Evolutionary conservation across 805 yeast genomes (phyloP).

Genomic region (Saccharomycopsis fodiens): DNA sequence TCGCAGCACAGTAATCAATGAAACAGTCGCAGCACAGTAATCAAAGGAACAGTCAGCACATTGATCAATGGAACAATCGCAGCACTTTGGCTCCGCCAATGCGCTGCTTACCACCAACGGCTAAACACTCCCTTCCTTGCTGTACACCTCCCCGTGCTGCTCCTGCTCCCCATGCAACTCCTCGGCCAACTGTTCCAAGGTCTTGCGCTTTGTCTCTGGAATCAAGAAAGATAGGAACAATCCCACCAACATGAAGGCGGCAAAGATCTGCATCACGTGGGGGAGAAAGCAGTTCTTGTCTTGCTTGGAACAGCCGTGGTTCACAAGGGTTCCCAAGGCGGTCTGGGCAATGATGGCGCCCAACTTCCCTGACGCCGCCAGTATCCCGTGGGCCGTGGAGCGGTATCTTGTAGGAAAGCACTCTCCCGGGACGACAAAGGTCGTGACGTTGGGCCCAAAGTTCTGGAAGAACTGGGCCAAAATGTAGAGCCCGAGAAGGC

Average conservation of each 20-base stretch:
- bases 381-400: constrained; percentile 91
- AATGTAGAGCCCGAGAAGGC: constrained; percentile 70
- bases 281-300: constrained; percentile 72
- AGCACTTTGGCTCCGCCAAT: too few species aligned
- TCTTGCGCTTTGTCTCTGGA: constrained; percentile 90
- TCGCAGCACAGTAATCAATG: too few species aligned
- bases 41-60: too few species aligned
- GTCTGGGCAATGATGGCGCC: constrained; percentile 93
- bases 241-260: constrained; percentile 86
- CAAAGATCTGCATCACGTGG: constrained; percentile 91
- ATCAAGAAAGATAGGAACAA: constrained; percentile 53
- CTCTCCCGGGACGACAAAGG: constrained; percentile 89
- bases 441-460: constrained; percentile 90
- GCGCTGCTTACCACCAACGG: too few species aligned
- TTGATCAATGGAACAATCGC: too few species aligned
- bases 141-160: too few species aligned
- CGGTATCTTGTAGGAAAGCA: constrained; percentile 90
- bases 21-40: too few species aligned
- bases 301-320: constrained; percentile 65
- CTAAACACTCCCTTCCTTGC: neutral
- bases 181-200: constrained; percentile 78
- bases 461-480: constrained; percentile 82
- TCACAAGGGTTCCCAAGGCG: constrained; percentile 73
- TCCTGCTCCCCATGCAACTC: constrained; percentile 75
- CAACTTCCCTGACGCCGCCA: constrained; percentile 87